phyloP scores from a whole-genome alignment of 2,329 filamentous ascomycete genomes.

The Monosporascus sp. region DNA sequence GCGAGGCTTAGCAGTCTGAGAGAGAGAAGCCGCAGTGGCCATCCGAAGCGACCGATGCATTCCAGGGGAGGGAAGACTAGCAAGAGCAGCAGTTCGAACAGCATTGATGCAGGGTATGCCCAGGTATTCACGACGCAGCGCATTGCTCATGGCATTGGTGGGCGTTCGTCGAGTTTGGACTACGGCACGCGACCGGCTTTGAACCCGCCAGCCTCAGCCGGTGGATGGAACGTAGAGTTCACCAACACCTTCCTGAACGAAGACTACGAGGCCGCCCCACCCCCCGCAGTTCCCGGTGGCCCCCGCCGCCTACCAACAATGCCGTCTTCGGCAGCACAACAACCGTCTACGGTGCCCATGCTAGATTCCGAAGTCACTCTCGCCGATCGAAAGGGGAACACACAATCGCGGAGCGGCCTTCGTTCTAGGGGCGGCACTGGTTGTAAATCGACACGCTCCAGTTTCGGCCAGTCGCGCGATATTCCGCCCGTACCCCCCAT shows the following conservation, averaged over 20 bases:
- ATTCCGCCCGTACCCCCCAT: conserved; percentile 25
- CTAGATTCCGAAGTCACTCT: conserved; percentile 28
- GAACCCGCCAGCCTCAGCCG: conserved; percentile 16
- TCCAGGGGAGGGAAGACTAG: conserved; percentile 59
- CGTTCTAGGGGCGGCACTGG: conserved; percentile 30
- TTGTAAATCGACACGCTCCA: conserved; percentile 24
- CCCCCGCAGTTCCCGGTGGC: conserved; percentile 75
- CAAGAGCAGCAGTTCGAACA: conserved; percentile 65
- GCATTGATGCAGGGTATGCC: conserved; percentile 58
- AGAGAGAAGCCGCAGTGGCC: conserved; percentile 35
- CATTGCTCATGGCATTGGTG: conserved; percentile 45
- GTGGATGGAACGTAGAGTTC: conserved; percentile 43
- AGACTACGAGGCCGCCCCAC: conserved; percentile 77
- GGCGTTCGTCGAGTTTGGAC: conserved; percentile 71
- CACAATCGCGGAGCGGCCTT: conserved; percentile 39
- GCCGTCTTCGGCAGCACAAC: conserved; percentile 33
- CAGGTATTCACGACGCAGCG: conserved; percentile 54
- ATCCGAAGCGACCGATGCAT: conserved; percentile 41
- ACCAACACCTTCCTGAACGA: conserved; percentile 45
- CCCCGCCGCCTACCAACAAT: conserved; percentile 47
- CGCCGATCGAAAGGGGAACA: conserved; percentile 43
- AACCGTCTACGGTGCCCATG: conserved; percentile 15
- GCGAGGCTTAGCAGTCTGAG: conserved; percentile 60
- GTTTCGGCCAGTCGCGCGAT: conserved; percentile 20
- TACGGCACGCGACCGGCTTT: conserved; percentile 44